These are phyloP conservation scores for Annona cherimola DNA, from an alignment of 164 flowering plant species.

Conservation along the genomic window DNA sequence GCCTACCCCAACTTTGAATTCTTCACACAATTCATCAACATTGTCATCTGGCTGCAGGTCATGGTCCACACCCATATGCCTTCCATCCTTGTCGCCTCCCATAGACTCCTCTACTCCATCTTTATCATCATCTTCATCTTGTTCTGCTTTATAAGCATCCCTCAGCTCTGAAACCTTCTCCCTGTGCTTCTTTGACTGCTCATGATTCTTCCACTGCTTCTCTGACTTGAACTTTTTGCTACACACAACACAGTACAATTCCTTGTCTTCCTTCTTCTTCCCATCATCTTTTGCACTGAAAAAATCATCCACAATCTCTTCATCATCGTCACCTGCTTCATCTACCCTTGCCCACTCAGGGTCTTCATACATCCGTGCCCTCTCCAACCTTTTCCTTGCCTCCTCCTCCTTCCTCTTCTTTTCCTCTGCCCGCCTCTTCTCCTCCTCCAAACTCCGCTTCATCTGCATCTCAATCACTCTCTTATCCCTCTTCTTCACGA, in stretches of 20 bases:
- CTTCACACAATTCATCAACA: slow-evolving; percentile 33
- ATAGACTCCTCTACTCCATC: slow-evolving; percentile 12
- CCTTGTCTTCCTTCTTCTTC: slow-evolving; percentile 30
- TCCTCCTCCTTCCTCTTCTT: slow-evolving; percentile 46
- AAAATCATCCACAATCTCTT: slow-evolving; percentile 31
- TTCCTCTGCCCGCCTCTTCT: slow-evolving; percentile 59
- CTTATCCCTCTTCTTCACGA: slow-evolving; percentile 96
- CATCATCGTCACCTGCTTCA: slow-evolving; percentile 17
- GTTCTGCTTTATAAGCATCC: slow-evolving; percentile 25
- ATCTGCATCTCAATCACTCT: slow-evolving; percentile 78
- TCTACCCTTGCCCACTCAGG: slow-evolving; percentile 77
- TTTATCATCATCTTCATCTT: slow-evolving; percentile 15
- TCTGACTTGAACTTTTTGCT: slow-evolving; percentile 93
- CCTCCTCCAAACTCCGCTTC: slow-evolving; percentile 63
- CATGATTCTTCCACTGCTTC: slow-evolving; percentile 98
- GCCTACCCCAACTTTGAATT: slow-evolving; percentile 30
- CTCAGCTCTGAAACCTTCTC: slow-evolving; percentile 75
- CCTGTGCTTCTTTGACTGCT: slow-evolving; percentile 93
- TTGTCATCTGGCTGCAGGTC: slow-evolving; percentile 19
- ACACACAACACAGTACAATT: slow-evolving; percentile 80
- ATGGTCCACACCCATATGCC: slow-evolving; percentile 3
- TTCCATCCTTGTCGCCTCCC: slow-evolving; percentile 13
- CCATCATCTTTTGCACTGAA: slow-evolving; percentile 29
- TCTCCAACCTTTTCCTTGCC: slow-evolving; percentile 65
- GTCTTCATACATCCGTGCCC: slow-evolving; percentile 56